Base-by-base conservation (phyloP, 257 asterid genomes). In the Nicotiana paniculata region DNA sequence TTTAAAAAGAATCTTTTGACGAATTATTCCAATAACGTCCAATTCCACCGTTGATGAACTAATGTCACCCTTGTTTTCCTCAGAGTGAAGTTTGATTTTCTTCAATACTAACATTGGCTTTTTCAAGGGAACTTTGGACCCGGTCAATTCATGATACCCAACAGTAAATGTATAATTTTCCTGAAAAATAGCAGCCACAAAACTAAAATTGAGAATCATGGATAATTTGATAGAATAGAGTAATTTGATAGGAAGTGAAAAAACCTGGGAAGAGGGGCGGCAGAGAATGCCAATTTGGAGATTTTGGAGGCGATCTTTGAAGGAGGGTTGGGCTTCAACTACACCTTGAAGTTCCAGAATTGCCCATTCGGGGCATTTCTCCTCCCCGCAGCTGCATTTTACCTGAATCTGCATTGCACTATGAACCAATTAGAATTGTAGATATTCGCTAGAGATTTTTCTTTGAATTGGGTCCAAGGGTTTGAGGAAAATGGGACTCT, bases 111-210 rank as follows among this genome's bases (percentile, higher is more conserved):
- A 69, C 85, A 96, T 83, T 51, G 98, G 99, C 87, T 96, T 96
- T 91, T 96, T 96, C 84, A 96, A 83, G 21, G 88, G 84, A 86
- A 92, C 89, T 84, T 90, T 96, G 5, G 97, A 69, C 77, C 99
- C 99, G 0, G 84, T 86, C 88, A 96, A 90, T 89, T 96, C 98
- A 85, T 94, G 98, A 90, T 96, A 96, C 18, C 97, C 98, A 18
- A 94, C 90, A 3, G 97, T 91, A 80, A 96, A 90, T 48, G 97
- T 94, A 84, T 91, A 96, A 86, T 21, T 91, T 82, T 93, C 97
- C 98, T 96, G 91, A 61, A 77, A 28, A 74, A 2, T 35, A 59
- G 46, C 54, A 78, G 75, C 32, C 61, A 39, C 18, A 86, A 61
- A 28, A 28, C 61, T 9, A 54, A 51, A 35, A 4, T 3, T 32